Percentiles rank a stretch among this genome's conserved stretches.
Evolutionary conservation across 148 eudicot genomes (phyloP).

Genomic region (Dysphania ambrosioides): DNA sequence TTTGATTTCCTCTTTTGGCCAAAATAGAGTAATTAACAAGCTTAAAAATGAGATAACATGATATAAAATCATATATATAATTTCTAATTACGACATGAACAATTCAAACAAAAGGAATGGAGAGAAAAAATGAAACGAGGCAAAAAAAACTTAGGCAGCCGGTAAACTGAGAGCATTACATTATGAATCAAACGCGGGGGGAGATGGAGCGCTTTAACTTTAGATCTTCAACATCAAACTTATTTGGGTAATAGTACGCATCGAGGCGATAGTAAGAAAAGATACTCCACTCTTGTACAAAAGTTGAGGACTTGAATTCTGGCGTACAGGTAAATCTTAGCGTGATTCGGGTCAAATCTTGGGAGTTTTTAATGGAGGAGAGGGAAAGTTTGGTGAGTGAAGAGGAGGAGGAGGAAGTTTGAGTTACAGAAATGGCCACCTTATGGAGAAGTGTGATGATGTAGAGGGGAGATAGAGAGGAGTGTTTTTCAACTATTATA

Average conservation of each 20-base stretch:
- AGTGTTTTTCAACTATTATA: neutral
- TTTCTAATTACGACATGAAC: neutral
- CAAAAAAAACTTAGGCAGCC: neutral
- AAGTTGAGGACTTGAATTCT: neutral
- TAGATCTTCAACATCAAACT: neutral
- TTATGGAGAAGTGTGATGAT: neutral
- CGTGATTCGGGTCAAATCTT: neutral
- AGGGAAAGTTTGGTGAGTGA: constrained; percentile 1
- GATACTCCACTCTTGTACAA: neutral
- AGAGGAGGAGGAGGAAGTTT: neutral
- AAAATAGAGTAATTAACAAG: neutral
- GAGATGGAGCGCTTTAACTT: neutral
- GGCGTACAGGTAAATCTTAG: neutral
- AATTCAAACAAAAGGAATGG: neutral
- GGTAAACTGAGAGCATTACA: constrained; percentile 7
- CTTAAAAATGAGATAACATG: neutral
- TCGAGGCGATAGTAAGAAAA: neutral
- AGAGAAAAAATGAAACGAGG: neutral
- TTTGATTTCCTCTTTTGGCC: neutral
- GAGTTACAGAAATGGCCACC: constrained; percentile 20
- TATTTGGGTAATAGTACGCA: neutral
- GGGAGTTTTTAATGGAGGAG: neutral
- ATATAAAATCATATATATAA: neutral
- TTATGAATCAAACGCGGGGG: constrained; percentile 6
- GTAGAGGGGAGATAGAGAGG: neutral